Base-by-base conservation (phyloP, 2,329 filamentous ascomycete genomes). In the Ophiostoma himal-ulmi region DNA sequence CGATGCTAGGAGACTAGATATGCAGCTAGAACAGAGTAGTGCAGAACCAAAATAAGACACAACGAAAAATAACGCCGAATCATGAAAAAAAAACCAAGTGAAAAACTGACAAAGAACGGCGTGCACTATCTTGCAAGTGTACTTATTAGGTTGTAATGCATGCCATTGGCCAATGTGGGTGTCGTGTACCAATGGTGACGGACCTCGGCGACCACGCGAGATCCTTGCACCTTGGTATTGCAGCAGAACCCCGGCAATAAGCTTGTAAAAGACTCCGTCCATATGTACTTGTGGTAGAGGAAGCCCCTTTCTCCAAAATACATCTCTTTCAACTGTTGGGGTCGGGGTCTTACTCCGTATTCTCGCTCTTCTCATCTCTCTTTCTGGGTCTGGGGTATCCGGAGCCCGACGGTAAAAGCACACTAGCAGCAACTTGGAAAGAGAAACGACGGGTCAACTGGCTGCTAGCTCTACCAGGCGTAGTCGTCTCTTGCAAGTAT, bases 171-270 rank as follows among this genome's bases (percentile, higher is more conserved):
- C 44, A 48, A 48, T 48, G 44, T 26, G 17, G 7, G 8, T 11
- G 52, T 4, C 10, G 22, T 26, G 22, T 11, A 57, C n/a, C 52
- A 26, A 57, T 57, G 14, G 11, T 10, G 10, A 57, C 52, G 52
- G 52, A 57, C 52, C 52, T 57, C 52, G 52, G 52, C 22, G 52
- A 26, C 52, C 52, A 57, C n/a, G 52, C 52, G 52, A 57, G 52
- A 57, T 57, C 52, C 52, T 57, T 57, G 52, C 44, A 48, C 44
- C 44, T 48, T 48, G 44, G 44, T 48, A 48, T 20, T n/a, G n/a
- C n/a, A 7, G 44, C 44, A 48, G 44, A 48, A 48, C 20, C 44
- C 44, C 17, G 44, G 44, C 44, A 48, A 48, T 48, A 48, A 48
- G 44, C 44, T 6, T 48, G n/a, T 3, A 30, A 30, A 30, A 30